These are phyloP conservation scores for Udeniomyces megalosporus DNA, from an alignment of 768 basidiomycete species.

Conservation along the genomic window DNA sequence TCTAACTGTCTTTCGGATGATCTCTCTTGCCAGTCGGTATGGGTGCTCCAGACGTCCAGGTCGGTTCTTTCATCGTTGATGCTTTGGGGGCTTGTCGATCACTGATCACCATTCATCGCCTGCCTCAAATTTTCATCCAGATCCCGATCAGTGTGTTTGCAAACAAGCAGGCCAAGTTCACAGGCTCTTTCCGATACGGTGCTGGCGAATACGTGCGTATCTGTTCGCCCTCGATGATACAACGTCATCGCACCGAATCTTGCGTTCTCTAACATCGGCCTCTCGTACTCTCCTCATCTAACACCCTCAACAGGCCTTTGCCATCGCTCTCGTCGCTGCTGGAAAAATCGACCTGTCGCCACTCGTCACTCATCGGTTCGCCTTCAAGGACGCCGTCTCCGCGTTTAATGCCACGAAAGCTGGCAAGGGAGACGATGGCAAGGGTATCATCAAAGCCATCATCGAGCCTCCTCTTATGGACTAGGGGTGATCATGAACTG, in stretches of 20 bases:
- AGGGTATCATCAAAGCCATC: conserved; percentile 56
- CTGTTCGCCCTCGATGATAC: not conserved
- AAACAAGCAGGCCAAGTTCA: conserved; percentile 62
- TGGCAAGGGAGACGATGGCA: conserved; percentile 74
- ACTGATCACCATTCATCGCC: too few species aligned
- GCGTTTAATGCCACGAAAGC: conserved; percentile 68
- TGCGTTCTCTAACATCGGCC: not conserved
- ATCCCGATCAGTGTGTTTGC: conserved; percentile 56
- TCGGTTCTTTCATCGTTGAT: too few species aligned
- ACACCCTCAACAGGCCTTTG: conserved; percentile 34
- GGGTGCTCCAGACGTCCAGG: conserved; percentile 52
- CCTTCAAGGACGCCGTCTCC: conserved; percentile 55
- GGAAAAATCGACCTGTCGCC: conserved; percentile 76
- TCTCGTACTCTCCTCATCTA: not conserved
- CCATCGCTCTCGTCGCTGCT: conserved; percentile 64
- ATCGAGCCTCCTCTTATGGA: not conserved
- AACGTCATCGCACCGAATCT: not conserved
- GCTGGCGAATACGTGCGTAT: conserved; percentile 51
- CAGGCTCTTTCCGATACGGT: conserved; percentile 81
- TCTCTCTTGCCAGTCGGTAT: conserved; percentile 53
- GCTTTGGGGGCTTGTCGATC: too few species aligned
- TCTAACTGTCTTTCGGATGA: not conserved
- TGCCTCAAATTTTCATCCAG: conserved; percentile 24
- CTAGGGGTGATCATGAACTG: not conserved
- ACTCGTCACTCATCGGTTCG: conserved; percentile 72